Conservation (phyloP, 2,329 filamentous ascomycete genomes). For the Cadophora sp. region DNA sequence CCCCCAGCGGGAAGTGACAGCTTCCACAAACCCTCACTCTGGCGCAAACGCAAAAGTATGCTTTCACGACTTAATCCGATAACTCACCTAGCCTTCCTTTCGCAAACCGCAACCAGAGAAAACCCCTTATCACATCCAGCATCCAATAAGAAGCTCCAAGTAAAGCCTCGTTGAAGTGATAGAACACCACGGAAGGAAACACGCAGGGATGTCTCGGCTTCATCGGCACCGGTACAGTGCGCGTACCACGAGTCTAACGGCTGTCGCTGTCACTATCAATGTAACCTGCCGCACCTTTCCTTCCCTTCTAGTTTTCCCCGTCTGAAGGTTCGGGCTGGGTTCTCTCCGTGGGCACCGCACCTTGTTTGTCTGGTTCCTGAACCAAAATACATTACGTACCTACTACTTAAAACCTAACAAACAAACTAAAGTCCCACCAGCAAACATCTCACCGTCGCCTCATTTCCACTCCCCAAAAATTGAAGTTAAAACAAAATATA, state of each 20-base stretch:
- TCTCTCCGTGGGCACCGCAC: background rate
- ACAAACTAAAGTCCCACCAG: background rate
- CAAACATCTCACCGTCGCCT: no score
- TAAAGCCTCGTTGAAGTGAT: background rate
- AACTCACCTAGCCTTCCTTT: background rate
- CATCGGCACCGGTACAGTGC: background rate
- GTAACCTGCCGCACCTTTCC: conserved; percentile 8
- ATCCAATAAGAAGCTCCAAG: background rate
- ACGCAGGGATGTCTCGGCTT: conserved; percentile 4
- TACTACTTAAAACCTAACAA: background rate
- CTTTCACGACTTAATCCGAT: background rate
- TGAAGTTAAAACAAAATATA: no score
- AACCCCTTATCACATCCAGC: background rate
- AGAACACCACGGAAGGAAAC: background rate
- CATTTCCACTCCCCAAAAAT: no score
- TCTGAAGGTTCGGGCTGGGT: background rate
- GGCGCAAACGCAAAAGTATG: no score
- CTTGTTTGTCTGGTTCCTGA: background rate
- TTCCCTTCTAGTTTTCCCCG: background rate
- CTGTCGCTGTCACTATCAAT: conserved; percentile 8
- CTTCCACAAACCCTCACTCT: background rate
- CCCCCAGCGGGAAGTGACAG: background rate
- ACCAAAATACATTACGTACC: no score
- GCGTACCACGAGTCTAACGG: background rate
- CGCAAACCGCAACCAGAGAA: no score